Percentiles rank a stretch among this genome's conserved stretches.
phyloP scores from a whole-genome alignment of 371 early-diverging fungal genomes.

The Mucor saturninus region DNA sequence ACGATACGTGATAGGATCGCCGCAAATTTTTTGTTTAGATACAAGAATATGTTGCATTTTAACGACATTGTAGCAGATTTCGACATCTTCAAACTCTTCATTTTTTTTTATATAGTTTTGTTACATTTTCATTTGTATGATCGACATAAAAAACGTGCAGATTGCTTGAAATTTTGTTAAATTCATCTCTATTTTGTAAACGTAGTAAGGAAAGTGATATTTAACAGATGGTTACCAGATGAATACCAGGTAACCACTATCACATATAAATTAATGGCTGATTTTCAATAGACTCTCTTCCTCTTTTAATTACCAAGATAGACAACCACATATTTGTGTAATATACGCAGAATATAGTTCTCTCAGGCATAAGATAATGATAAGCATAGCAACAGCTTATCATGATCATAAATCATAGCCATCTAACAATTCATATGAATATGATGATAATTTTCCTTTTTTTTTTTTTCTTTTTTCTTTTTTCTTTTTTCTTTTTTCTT shows the following conservation, averaged over 20 bases:
- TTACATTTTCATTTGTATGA: neutral
- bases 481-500: too few relatives aligned
- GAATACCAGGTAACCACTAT: neutral
- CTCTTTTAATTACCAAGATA: too few relatives aligned
- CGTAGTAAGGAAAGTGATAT: neutral
- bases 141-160: neutral
- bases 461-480: too few relatives aligned
- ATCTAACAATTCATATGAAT: too few relatives aligned
- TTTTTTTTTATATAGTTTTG: neutral
- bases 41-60: neutral
- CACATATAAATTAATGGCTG: too few relatives aligned
- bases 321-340: too few relatives aligned
- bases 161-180: neutral
- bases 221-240: neutral
- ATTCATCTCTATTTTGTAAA: neutral
- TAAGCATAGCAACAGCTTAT: too few relatives aligned
- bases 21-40: conserved; percentile 1
- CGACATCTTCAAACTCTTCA: conserved; percentile 2
- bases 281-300: too few relatives aligned
- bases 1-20: neutral
- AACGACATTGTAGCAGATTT: conserved; percentile 7
- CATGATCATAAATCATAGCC: too few relatives aligned
- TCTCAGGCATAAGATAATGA: too few relatives aligned
- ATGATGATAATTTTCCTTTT: too few relatives aligned
- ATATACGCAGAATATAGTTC: too few relatives aligned